phyloP scores from a whole-genome alignment of 306 rosid genomes.

The Rosa rugosa region DNA sequence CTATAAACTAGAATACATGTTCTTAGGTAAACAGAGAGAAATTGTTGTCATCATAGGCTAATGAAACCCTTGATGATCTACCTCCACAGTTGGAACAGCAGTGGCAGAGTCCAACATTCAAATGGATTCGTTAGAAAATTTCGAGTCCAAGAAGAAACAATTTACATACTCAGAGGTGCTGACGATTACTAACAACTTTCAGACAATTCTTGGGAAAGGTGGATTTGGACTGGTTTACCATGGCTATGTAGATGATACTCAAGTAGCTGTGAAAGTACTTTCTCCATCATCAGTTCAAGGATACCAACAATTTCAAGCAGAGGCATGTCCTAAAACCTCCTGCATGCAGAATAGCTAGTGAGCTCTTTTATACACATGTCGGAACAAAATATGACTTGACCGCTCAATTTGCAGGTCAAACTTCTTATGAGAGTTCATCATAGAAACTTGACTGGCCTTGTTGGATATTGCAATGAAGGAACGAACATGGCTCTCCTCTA shows the following conservation, averaged over 20 bases:
- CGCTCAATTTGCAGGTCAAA: slow-evolving; percentile 32
- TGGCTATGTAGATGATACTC: slow-evolving; percentile 40
- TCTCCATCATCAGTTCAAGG: slow-evolving; percentile 42
- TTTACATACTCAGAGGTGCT: slow-evolving; percentile 42
- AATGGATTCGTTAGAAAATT: slow-evolving; percentile 7
- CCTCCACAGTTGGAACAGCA: not conserved
- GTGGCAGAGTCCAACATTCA: not conserved
- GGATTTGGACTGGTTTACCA: slow-evolving; percentile 56
- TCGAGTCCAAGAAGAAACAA: slow-evolving; percentile 34
- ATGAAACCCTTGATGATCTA: not conserved
- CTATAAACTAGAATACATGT: not conserved
- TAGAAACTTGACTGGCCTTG: slow-evolving; percentile 42
- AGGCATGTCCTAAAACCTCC: slow-evolving; percentile 30
- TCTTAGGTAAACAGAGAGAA: not conserved
- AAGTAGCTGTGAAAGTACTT: slow-evolving; percentile 66
- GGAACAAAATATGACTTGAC: not conserved
- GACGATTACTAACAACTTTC: slow-evolving; percentile 42
- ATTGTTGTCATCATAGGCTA: not conserved
- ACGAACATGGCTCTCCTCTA: slow-evolving; percentile 2
- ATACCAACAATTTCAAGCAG: slow-evolving; percentile 51
- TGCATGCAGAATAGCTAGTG: not conserved
- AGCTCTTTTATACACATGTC: not conserved
- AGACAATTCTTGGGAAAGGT: slow-evolving; percentile 51
- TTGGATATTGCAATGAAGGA: slow-evolving; percentile 18
- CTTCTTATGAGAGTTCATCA: slow-evolving; percentile 52